Conservation (phyloP, 805 yeast genomes). For the Maudiozyma pseudohumilis region DNA sequence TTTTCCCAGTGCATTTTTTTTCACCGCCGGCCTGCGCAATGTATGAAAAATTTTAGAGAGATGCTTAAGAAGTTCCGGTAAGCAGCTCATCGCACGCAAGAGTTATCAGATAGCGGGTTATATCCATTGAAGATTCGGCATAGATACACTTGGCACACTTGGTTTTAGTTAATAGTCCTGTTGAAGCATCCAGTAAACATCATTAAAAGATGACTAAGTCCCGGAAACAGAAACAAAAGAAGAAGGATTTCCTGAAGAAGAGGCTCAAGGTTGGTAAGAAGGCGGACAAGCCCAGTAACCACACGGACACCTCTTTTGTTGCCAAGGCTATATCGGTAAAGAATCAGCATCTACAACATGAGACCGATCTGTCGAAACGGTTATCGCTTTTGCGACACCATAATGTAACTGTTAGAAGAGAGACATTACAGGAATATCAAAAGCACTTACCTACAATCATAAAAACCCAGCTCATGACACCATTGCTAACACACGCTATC, state of each 20-base stretch:
- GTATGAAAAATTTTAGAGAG: neutral
- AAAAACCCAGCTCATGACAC: slow-evolving; percentile 21
- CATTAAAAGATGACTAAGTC: slow-evolving; percentile 24
- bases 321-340: slow-evolving; percentile 39
- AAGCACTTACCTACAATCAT: slow-evolving; percentile 40
- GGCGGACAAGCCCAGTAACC: slow-evolving; percentile 57
- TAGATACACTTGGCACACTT: no score
- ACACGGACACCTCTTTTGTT: slow-evolving; percentile 77
- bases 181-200: no score
- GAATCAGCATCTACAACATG: slow-evolving; percentile 29
- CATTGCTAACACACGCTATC: slow-evolving; percentile 22
- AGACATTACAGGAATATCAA: slow-evolving; percentile 48
- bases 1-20: no score
- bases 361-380: slow-evolving; percentile 44
- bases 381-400: slow-evolving; percentile 69
- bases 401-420: slow-evolving; percentile 58
- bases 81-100: no score
- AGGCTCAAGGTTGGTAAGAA: slow-evolving; percentile 86
- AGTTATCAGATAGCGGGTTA: no score
- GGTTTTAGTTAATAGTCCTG: no score
- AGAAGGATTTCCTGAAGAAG: slow-evolving; percentile 44
- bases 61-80: no score
- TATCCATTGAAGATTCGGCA: no score
- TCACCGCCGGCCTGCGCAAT: no score
- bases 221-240: slow-evolving; percentile 32